phyloP scores from a whole-genome alignment of 371 early-diverging fungal genomes.

The Rhizopus sp. region DNA sequence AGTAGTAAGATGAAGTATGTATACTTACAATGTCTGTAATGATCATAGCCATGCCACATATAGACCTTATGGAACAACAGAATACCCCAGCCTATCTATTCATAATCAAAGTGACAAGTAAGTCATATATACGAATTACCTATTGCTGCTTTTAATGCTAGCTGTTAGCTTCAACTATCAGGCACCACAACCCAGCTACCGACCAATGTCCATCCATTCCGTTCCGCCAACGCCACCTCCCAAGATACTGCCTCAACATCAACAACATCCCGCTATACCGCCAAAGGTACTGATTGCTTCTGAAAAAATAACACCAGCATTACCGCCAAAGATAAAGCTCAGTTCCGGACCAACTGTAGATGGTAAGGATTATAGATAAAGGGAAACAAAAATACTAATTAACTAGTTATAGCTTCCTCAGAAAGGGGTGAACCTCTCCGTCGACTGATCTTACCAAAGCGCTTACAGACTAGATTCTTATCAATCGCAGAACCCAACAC shows the following conservation, averaged over 20 bases:
- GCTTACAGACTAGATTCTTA: slow-evolving; percentile 67
- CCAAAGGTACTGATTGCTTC: slow-evolving; percentile 28
- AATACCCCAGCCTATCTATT: slow-evolving; percentile 27
- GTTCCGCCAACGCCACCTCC: slow-evolving; percentile 26
- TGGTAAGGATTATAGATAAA: slow-evolving; percentile 11
- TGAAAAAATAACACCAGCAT: slow-evolving; percentile 12
- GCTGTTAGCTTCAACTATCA: slow-evolving; percentile 22
- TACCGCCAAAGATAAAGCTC: slow-evolving; percentile 35
- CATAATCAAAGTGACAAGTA: slow-evolving; percentile 45
- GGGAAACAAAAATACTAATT: background rate
- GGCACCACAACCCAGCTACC: slow-evolving; percentile 11
- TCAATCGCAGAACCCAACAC: slow-evolving; percentile 81
- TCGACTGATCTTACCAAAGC: slow-evolving; percentile 63
- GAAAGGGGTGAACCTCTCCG: slow-evolving; percentile 72
- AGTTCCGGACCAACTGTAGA: slow-evolving; percentile 14
- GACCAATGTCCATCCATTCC: slow-evolving; percentile 11
- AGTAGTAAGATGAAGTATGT: background rate
- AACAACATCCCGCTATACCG: slow-evolving; percentile 31
- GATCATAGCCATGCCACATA: background rate
- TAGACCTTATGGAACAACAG: slow-evolving; percentile 5
- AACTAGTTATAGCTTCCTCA: slow-evolving; percentile 33
- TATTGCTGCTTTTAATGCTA: background rate
- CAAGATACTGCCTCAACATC: slow-evolving; percentile 5
- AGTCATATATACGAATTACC: background rate
- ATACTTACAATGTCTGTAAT: background rate